Base-by-base conservation (phyloP, 148 eudicot genomes). In the Cornus florida region DNA sequence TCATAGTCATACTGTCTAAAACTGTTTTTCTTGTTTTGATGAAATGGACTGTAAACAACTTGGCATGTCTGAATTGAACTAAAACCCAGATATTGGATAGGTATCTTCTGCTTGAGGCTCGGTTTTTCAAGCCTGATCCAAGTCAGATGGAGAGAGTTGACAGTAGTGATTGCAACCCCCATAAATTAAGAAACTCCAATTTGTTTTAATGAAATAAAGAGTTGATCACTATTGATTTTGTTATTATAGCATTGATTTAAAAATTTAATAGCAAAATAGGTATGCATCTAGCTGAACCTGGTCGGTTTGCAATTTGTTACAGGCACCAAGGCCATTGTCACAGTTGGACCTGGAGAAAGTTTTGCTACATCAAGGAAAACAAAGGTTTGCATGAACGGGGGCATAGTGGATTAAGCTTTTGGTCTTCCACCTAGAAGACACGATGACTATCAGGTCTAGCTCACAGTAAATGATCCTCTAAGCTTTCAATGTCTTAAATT, bases 331-430 rank as follows among this genome's bases (percentile, higher is more conserved):
- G 59, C 59, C 59, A 2, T 4, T 53, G 59, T 53, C 59, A 16
- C 59, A 53, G 59, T 53, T 13, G 59, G 77, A 75, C 77, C 77
- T 75, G 69, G 77, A 62, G 69, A 75, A 64, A 75, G 22, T 68
- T 75, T 75, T 11, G 69, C 39, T 53, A 53, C 59, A 7, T 48
- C 53, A 53, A 53, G 59, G 19, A 53, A 53, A 53, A 14, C 59
- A 53, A 53, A 16, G 59, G 59, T 39, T 43, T 20, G 39, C 31
- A 64, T 62, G 77, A 75, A 33, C 22, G 69, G 12, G 69, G 22
- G 14, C 48, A 39, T 22, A 64, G 69, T 64, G 62, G 69, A 28
- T 75, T 75, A 68, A 64, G 57, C 57, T 75, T 46, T 60, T 75
- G 77, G 77, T 75, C 77, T n/a, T 14, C 77, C 77, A 38, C 32